These are phyloP conservation scores for Curvularia eragrostidis DNA, from an alignment of 2,329 filamentous ascomycete species.

Conservation along the genomic window DNA sequence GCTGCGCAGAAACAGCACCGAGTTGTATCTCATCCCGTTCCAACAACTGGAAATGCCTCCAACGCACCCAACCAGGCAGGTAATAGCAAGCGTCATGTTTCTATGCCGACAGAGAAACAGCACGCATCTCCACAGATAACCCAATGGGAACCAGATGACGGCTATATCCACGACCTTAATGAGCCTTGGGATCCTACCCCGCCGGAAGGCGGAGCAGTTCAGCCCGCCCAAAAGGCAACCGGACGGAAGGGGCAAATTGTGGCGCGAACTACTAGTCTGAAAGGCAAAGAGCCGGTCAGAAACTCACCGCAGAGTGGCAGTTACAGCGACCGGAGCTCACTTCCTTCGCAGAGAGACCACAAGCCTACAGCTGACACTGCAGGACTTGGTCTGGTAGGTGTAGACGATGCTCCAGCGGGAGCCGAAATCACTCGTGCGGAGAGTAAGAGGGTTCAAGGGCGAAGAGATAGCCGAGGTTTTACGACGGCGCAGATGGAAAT, in stretches of 20 bases:
- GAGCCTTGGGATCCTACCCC: conserved; percentile 47
- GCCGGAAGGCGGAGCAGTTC: conserved; percentile 24
- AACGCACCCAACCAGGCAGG: conserved; percentile 22
- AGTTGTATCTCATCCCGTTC: conserved; percentile 38
- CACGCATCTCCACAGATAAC: conserved; percentile 33
- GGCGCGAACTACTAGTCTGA: conserved; percentile 35
- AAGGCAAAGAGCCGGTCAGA: conserved; percentile 44
- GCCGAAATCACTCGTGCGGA: conserved; percentile 45
- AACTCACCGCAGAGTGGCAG: conserved; percentile 36
- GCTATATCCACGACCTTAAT: conserved; percentile 38
- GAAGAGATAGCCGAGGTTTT: conserved; percentile 46
- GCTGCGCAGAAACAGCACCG: conserved; percentile 42
- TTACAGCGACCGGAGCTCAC: conserved; percentile 40
- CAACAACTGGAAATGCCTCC: conserved; percentile 19
- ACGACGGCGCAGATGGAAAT: conserved; percentile 48
- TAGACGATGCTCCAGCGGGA: conserved; percentile 37
- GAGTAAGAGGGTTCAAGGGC: conserved; percentile 36
- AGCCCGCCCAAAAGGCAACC: conserved; percentile 24
- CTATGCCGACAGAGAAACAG: conserved; percentile 38
- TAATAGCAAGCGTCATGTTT: conserved; percentile 42
- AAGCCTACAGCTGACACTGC: conserved; percentile 33
- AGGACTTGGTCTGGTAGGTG: conserved; percentile 43
- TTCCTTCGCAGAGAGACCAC: conserved; percentile 30
- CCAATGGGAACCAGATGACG: conserved; percentile 40
- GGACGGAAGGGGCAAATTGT: conserved; percentile 37